phyloP scores from a whole-genome alignment of 2,329 filamentous ascomycete species.

The Lecanicillium sp. region DNA sequence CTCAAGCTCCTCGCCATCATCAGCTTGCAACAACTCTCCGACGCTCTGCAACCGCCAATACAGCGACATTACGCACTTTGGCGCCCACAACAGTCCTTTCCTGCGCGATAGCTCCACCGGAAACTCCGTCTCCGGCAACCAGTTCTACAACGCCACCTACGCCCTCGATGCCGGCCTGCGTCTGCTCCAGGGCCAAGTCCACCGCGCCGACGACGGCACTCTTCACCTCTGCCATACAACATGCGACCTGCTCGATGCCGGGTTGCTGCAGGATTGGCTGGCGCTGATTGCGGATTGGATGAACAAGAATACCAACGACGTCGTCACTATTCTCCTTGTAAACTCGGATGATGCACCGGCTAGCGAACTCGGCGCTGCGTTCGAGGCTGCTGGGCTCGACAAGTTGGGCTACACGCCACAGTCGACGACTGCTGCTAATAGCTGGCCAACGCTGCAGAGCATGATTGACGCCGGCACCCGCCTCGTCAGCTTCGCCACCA shows the following conservation, averaged over 20 bases:
- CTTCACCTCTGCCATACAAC: constrained; percentile 64
- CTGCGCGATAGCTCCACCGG: constrained; percentile 53
- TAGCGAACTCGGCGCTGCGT: constrained; percentile 44
- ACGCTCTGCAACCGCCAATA: constrained; percentile 63
- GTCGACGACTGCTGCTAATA: constrained; percentile 28
- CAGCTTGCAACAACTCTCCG: constrained; percentile 74
- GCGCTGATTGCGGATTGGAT: constrained; percentile 58
- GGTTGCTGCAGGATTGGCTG: constrained; percentile 57
- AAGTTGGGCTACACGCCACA: constrained; percentile 52
- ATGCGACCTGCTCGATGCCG: constrained; percentile 62
- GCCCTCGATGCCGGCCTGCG: constrained; percentile 65
- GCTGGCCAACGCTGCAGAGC: constrained; percentile 64
- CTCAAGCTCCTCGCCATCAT: constrained; percentile 10
- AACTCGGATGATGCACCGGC: constrained; percentile 55
- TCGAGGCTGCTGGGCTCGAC: constrained; percentile 50
- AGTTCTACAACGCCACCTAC: constrained; percentile 63
- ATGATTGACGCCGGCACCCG: constrained; percentile 59
- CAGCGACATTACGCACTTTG: constrained; percentile 69
- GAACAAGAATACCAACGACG: constrained; percentile 60
- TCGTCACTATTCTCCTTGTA: constrained; percentile 66
- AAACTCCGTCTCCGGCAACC: constrained; percentile 60
- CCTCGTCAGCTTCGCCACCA: constrained; percentile 61
- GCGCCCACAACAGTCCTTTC: constrained; percentile 68
- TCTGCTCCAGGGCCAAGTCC: constrained; percentile 64
- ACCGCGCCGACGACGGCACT: constrained; percentile 45